A percentile compares a stretch with the other conserved stretches of the same genome.
phyloP scores from a whole-genome alignment of 78 protist species.

The Protostelium mycophagum region DNA sequence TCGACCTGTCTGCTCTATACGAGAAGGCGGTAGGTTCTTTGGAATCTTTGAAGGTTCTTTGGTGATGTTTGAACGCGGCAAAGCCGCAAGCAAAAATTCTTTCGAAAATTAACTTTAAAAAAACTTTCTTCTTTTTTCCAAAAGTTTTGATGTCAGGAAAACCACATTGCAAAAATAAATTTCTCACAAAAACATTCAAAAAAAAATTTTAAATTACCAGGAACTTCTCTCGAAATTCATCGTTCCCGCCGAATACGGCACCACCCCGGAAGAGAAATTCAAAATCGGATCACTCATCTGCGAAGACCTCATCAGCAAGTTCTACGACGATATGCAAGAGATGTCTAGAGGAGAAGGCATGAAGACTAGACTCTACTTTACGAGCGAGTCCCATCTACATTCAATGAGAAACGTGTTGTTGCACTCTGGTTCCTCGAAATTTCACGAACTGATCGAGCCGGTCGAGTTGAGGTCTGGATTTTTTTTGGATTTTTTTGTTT shows the following conservation, averaged over 20 bases:
- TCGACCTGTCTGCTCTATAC: not conserved
- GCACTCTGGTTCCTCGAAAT: not conserved
- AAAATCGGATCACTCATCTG: constrained; percentile 3
- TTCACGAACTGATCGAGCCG: not conserved
- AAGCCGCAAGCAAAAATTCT: too few species aligned
- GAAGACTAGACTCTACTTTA: constrained; percentile 3
- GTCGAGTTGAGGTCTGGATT: not conserved
- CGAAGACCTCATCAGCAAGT: not conserved
- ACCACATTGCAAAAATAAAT: too few species aligned
- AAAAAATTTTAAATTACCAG: not conserved
- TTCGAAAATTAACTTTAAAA: too few species aligned
- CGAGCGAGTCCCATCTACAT: constrained; percentile 4
- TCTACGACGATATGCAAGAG: not conserved
- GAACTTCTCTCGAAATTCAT: not conserved
- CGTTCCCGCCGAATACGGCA: not conserved
- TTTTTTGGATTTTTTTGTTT: too few species aligned
- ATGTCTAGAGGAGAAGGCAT: not conserved
- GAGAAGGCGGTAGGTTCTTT: not conserved
- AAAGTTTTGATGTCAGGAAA: too few species aligned
- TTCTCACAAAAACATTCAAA: too few species aligned
- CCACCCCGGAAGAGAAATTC: not conserved
- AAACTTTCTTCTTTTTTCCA: too few species aligned
- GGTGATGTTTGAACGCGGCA: too few species aligned
- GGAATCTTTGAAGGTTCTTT: too few species aligned
- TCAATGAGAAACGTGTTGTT: not conserved